Base-by-base conservation (phyloP, 192 early-diverging fungal genomes). In the Coemansia sp. region DNA sequence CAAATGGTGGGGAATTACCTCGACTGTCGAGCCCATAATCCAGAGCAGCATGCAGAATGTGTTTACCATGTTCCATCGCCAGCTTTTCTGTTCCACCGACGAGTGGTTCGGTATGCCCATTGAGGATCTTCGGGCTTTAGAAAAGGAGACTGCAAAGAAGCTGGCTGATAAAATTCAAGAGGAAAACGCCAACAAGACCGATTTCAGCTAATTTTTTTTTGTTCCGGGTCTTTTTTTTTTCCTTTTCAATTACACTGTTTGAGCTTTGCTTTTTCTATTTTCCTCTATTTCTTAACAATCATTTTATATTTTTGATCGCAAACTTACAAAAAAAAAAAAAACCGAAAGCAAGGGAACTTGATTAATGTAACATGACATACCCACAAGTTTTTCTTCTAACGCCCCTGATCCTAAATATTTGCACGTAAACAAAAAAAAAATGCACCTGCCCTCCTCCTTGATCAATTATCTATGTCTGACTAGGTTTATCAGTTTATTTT, bases 51-150 rank as follows among this genome's bases (percentile, higher is more conserved):
- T 87, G 68, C 82, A 78, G 48, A 75, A 72, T 29, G 62, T 91
- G 57, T 87, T 91, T 57, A 81, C 78, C 20, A 77, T 86, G 22
- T 90, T 92, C 76, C 90, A 92, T 62, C 84, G 91, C 54, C 89
- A 92, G 80, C 69, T 92, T 50, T 92, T 91, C 61, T 92, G 88
- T 60, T 87, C 86, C 60, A 91, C 89, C 69, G 91, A 92, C 56
- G 75, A 80, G 48, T 92, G 91, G 91, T 82, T 77, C 63, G 90
- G 90, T n/a, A 84, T 92, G 82, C 84, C 86, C 3, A 89, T 92
- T 65, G 84, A 91, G 31, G 84, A 89, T 56, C 83, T 92, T 40
- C 75, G 91, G 58, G 75, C 75, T 33, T 60, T 87, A 49, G 91
- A 92, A 64, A 87, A 84, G 54, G 83, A 87, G 55, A 90, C 87